Percentiles rank a stretch among this genome's conserved stretches.
phyloP scores from a whole-genome alignment of 306 rosid species.

The Trifolium repens region DNA sequence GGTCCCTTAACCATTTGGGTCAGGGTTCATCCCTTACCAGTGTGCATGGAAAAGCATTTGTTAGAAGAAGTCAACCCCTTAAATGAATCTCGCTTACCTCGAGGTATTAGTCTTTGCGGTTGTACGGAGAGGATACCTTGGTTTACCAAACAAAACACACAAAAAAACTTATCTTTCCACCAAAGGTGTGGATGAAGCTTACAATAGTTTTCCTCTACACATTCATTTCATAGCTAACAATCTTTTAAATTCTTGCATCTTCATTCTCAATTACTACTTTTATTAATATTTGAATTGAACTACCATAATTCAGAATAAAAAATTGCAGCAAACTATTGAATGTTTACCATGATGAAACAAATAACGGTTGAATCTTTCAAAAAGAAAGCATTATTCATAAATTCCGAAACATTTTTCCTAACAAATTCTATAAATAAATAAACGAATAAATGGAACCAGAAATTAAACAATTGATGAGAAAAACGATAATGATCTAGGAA shows the following conservation, averaged over 20 bases:
- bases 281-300: too few relatives aligned
- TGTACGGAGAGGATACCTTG: too few relatives aligned
- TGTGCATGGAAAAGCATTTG: too few relatives aligned
- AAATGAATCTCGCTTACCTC: too few relatives aligned
- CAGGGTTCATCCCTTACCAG: too few relatives aligned
- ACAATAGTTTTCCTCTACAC: not conserved
- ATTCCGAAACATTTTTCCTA: not conserved
- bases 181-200: not conserved
- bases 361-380: not conserved
- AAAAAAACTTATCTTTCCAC: not conserved
- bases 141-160: too few relatives aligned
- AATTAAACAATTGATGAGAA: not conserved
- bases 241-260: too few relatives aligned
- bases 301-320: not conserved
- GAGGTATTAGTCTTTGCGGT: too few relatives aligned
- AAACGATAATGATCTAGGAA: conserved; percentile 1
- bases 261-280: too few relatives aligned
- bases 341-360: not conserved
- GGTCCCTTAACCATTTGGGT: too few relatives aligned
- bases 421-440: too few relatives aligned
- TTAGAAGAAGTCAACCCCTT: too few relatives aligned
- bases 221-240: not conserved
- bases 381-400: not conserved
- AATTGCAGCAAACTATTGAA: not conserved
- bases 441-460: conserved; percentile 9